These are phyloP conservation scores for Brassica napus DNA, from an alignment of 345 rosid genomes.

Conservation along the genomic window DNA sequence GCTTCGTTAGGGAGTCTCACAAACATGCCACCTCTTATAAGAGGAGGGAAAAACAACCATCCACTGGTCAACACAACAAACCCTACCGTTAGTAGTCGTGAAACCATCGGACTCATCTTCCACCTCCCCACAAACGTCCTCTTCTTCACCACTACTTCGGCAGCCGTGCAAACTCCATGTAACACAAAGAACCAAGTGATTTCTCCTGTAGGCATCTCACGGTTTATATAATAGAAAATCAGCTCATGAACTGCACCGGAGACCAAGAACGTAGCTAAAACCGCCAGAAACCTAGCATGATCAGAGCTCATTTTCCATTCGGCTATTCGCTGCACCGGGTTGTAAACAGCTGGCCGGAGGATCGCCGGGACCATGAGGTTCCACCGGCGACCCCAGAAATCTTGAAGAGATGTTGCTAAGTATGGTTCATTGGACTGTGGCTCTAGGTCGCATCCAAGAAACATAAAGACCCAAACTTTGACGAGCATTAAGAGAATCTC, in stretches of 20 bases:
- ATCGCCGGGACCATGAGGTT: slow-evolving; percentile 54
- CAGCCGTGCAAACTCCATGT: slow-evolving; percentile 42
- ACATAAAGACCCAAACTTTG: slow-evolving; percentile 19
- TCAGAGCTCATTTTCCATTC: background rate
- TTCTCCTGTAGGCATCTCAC: slow-evolving; percentile 41
- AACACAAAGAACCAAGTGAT: slow-evolving; percentile 44
- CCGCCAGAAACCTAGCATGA: slow-evolving; percentile 5
- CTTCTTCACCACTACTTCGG: slow-evolving; percentile 38
- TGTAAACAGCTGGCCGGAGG: slow-evolving; percentile 46
- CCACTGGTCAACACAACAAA: slow-evolving; percentile 39
- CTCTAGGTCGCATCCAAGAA: slow-evolving; percentile 40
- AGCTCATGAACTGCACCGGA: slow-evolving; percentile 46
- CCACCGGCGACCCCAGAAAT: slow-evolving; percentile 63
- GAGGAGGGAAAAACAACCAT: slow-evolving; percentile 51
- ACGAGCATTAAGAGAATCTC: slow-evolving; percentile 38
- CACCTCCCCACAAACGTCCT: background rate
- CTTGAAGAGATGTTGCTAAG: slow-evolving; percentile 56
- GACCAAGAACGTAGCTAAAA: slow-evolving; percentile 34
- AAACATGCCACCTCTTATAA: slow-evolving; percentile 24
- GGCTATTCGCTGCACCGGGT: slow-evolving; percentile 31
- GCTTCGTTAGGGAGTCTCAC: slow-evolving; percentile 30
- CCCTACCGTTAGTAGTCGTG: slow-evolving; percentile 37
- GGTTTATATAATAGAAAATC: slow-evolving; percentile 25
- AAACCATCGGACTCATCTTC: slow-evolving; percentile 27
- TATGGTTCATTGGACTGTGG: slow-evolving; percentile 53